phyloP scores from a whole-genome alignment of 2,329 filamentous ascomycete species.

The Stemphylium beticola region DNA sequence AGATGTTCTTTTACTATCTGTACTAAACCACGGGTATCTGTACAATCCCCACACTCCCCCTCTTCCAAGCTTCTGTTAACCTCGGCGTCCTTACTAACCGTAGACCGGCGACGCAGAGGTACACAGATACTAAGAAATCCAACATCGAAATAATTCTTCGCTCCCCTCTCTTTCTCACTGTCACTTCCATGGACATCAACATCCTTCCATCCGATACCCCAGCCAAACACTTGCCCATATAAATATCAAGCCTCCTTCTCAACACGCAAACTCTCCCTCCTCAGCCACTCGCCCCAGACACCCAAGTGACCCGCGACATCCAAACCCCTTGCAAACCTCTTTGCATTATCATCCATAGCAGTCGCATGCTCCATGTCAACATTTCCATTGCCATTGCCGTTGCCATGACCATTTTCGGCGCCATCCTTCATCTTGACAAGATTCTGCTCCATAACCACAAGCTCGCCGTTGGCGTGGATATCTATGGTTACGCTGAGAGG shows the following conservation, averaged over 20 bases:
- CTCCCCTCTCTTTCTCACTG: no score
- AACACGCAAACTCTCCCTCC: constrained; percentile 21
- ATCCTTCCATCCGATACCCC: no score
- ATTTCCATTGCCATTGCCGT: constrained; percentile 35
- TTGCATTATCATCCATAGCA: constrained; percentile 29
- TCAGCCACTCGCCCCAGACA: constrained; percentile 60
- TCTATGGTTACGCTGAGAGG: constrained; percentile 61
- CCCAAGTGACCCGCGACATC: constrained; percentile 58
- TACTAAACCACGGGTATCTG: no score
- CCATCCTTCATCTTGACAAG: constrained; percentile 40
- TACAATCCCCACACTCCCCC: no score
- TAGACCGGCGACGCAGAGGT: no score
- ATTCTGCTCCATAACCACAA: constrained; percentile 66
- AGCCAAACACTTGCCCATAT: no score
- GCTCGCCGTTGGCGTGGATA: constrained; percentile 64
- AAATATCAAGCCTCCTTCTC: neutral
- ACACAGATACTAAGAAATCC: no score
- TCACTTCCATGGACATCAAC: no score
- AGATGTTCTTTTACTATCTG: no score
- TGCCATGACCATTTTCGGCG: constrained; percentile 33
- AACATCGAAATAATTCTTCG: no score
- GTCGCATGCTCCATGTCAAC: constrained; percentile 13
- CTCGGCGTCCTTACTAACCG: no score
- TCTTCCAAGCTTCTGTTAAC: no score
- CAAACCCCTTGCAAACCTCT: constrained; percentile 52